A percentile compares a stretch with the other conserved stretches of the same genome.
Conservation (phyloP, 1,139 yeast species). For the Pichia sp. region DNA sequence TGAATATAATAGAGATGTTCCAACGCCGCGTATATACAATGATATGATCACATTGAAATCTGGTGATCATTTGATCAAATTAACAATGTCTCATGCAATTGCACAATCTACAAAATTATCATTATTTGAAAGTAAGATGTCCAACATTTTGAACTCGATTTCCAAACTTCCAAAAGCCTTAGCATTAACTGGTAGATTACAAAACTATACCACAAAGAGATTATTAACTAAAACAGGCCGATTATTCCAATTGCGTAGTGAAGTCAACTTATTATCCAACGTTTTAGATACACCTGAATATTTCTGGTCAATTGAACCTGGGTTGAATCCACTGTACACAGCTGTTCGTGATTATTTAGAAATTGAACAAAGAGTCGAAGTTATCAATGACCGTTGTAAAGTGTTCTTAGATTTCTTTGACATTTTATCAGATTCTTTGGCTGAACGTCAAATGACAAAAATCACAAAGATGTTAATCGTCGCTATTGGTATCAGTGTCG, state of each 20-base stretch:
- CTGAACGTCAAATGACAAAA: constrained; percentile 87
- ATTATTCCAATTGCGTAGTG: constrained; percentile 85
- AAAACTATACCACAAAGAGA: constrained; percentile 77
- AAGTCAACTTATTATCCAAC: constrained; percentile 87
- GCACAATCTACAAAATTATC: constrained; percentile 95
- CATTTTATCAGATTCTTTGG: constrained; percentile 89
- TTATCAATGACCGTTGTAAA: constrained; percentile 88
- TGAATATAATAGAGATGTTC: constrained; percentile 78
- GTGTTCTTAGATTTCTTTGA: constrained; percentile 93
- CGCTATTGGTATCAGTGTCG: constrained; percentile 74
- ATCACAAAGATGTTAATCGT: constrained; percentile 90
- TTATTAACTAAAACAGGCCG: constrained; percentile 84
- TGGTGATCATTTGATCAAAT: constrained; percentile 88
- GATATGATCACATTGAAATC: constrained; percentile 91
- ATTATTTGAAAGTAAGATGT: constrained; percentile 89
- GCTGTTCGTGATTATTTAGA: constrained; percentile 93
- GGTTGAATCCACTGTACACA: constrained; percentile 83
- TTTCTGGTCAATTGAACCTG: constrained; percentile 97
- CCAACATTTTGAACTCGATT: constrained; percentile 77
- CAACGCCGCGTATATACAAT: constrained; percentile 87
- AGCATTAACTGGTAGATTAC: constrained; percentile 87
- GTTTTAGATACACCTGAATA: constrained; percentile 94
- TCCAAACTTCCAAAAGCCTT: constrained; percentile 84
- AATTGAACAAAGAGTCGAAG: constrained; percentile 92
- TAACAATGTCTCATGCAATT: constrained; percentile 94